These are phyloP conservation scores for Imleria badia DNA, from an alignment of 768 basidiomycete species.

Conservation along the genomic window DNA sequence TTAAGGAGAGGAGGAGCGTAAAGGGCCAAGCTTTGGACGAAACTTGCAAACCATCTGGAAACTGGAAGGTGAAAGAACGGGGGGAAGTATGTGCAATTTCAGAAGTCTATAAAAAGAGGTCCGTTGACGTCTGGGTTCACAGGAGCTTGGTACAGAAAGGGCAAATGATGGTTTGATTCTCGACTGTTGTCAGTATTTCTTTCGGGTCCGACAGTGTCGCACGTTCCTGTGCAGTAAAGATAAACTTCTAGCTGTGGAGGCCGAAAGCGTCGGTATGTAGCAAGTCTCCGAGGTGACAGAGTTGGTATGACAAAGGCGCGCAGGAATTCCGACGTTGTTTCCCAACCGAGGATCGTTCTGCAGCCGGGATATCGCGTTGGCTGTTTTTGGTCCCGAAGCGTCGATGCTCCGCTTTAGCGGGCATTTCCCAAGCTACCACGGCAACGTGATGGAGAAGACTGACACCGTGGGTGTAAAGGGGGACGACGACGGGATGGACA, in stretches of 20 bases:
- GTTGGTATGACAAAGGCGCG: constrained; percentile 13
- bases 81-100: constrained; percentile 38
- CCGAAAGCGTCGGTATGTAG: constrained; percentile 44
- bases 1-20: constrained; percentile 53
- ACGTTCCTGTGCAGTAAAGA: constrained; percentile 71
- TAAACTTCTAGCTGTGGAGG: constrained; percentile 60
- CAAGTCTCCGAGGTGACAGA: background rate
- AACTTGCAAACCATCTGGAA: constrained; percentile 58
- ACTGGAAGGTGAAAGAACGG: constrained; percentile 54
- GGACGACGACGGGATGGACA: constrained; percentile 53
- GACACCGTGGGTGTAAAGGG: constrained; percentile 19
- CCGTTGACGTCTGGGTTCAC: constrained; percentile 2
- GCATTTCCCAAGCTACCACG: constrained; percentile 37
- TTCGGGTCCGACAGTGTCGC: constrained; percentile 36
- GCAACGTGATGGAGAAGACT: constrained; percentile 28
- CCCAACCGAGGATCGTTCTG: constrained; percentile 38
- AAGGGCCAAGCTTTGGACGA: constrained; percentile 64
- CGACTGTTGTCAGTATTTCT: constrained; percentile 72
- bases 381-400: constrained; percentile 43
- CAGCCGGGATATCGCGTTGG: constrained; percentile 53
- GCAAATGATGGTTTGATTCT: constrained; percentile 70
- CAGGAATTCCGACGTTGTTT: constrained; percentile 26
- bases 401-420: constrained; percentile 41
- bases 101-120: background rate
- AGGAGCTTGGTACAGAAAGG: constrained; percentile 35